These are phyloP conservation scores for Geranium incanum DNA, from an alignment of 441 rosid species.

Conservation along the genomic window DNA sequence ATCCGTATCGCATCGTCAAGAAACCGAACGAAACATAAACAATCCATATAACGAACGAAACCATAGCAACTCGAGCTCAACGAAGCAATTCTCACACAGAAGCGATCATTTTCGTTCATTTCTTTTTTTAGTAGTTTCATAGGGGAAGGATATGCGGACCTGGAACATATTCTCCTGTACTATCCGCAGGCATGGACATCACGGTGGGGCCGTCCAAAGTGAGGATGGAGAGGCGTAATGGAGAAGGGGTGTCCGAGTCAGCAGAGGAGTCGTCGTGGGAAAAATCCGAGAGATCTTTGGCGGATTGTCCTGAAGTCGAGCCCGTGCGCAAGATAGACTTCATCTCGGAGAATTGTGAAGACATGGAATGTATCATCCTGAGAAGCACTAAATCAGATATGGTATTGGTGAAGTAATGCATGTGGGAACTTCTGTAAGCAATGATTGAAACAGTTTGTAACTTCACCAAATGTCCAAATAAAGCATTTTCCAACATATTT, in stretches of 20 bases:
- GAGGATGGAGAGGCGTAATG: slow-evolving; percentile 26
- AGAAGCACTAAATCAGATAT: slow-evolving; percentile 62
- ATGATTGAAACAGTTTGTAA: slow-evolving; percentile 9
- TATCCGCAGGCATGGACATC: slow-evolving; percentile 40
- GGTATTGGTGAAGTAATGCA: slow-evolving; percentile 42
- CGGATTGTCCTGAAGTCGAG: slow-evolving; percentile 38
- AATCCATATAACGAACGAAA: background rate
- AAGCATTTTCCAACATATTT: background rate
- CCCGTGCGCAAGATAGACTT: slow-evolving; percentile 47
- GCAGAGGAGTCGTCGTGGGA: slow-evolving; percentile 45
- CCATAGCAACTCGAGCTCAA: background rate
- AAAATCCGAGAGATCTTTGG: slow-evolving; percentile 19
- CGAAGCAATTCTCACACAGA: background rate
- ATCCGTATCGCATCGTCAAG: slow-evolving; percentile 14
- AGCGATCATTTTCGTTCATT: background rate
- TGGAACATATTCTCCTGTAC: slow-evolving; percentile 43
- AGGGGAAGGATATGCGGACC: slow-evolving; percentile 39
- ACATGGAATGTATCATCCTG: slow-evolving; percentile 84
- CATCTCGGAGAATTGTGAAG: slow-evolving; percentile 82
- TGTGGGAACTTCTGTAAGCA: slow-evolving; percentile 9
- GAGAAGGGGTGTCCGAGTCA: slow-evolving; percentile 55
- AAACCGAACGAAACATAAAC: slow-evolving; percentile 17
- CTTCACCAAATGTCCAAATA: background rate
- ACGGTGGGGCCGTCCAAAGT: slow-evolving; percentile 35
- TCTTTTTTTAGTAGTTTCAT: background rate